These are phyloP conservation scores for Neotropicomus parvogracilis DNA, from an alignment of 1,284 basidiomycete genomes.

Conservation along the genomic window DNA sequence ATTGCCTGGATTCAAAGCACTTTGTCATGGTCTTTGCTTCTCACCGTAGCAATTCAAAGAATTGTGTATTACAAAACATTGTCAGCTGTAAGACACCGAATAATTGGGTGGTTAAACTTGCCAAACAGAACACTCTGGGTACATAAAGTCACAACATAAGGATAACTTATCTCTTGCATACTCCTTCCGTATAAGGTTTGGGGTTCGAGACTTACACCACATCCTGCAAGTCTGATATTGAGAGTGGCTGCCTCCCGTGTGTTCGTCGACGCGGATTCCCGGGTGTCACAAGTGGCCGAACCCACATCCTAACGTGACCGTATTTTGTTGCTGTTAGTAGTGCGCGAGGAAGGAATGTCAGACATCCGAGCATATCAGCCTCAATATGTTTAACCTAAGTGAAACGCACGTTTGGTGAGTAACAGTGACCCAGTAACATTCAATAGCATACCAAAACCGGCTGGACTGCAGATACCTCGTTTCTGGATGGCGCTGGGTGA, in stretches of 20 bases:
- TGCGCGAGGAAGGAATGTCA: constrained; percentile 70
- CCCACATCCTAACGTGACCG: constrained; percentile 80
- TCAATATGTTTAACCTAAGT: constrained; percentile 75
- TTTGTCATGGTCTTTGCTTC: not conserved
- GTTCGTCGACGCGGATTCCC: constrained; percentile 28
- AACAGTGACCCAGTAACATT: constrained; percentile 19
- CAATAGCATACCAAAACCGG: constrained; percentile 71
- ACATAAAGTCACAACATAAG: constrained; percentile 12
- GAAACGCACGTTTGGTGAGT: not conserved
- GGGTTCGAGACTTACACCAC: constrained; percentile 21
- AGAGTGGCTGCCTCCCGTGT: constrained; percentile 32
- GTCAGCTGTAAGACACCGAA: not conserved
- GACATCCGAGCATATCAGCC: constrained; percentile 65
- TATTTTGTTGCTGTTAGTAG: constrained; percentile 73
- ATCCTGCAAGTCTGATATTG: constrained; percentile 32
- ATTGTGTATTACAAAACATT: not conserved
- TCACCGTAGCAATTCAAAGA: not conserved
- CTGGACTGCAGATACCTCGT: constrained; percentile 87
- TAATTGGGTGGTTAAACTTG: not conserved
- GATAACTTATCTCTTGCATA: constrained; percentile 21
- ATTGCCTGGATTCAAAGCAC: not conserved
- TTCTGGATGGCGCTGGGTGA: constrained; percentile 84
- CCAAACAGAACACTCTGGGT: not conserved
- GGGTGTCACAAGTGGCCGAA: constrained; percentile 62
- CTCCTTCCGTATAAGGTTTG: not conserved